Evolutionary conservation across 1,284 basidiomycete species (phyloP).

Genomic region (Tilletia indica): DNA sequence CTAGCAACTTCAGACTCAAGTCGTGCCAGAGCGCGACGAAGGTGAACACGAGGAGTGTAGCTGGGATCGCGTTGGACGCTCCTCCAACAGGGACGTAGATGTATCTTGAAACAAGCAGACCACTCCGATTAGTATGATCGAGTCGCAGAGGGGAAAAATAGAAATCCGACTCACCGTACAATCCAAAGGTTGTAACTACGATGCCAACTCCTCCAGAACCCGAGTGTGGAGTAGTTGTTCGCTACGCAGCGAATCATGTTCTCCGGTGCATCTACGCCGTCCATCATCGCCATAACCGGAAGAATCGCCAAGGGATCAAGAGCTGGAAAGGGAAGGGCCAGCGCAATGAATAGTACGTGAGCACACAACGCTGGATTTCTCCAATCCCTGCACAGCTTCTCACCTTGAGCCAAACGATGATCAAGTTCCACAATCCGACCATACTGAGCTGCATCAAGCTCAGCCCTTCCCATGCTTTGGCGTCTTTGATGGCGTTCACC

Average conservation of each 20-base stretch:
- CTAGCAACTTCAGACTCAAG: slow-evolving; percentile 77
- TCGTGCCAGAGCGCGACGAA: slow-evolving; percentile 99
- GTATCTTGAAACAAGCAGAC: slow-evolving; percentile 59
- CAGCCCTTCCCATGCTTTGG: slow-evolving; percentile 68
- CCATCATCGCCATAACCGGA: slow-evolving; percentile 86
- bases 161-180: slow-evolving; percentile 61
- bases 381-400: not conserved
- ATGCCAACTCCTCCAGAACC: slow-evolving; percentile 97
- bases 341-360: not conserved
- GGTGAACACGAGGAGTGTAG: slow-evolving; percentile 81
- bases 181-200: slow-evolving; percentile 95
- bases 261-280: slow-evolving; percentile 90
- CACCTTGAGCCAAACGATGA: slow-evolving; percentile 95
- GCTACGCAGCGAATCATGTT: slow-evolving; percentile 98
- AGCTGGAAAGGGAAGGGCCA: slow-evolving; percentile 62
- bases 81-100: slow-evolving; percentile 94
- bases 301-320: slow-evolving; percentile 95
- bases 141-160: not conserved
- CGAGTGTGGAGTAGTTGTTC: slow-evolving; percentile 92
- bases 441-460: slow-evolving; percentile 79
- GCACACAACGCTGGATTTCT: too few species aligned
- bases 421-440: slow-evolving; percentile 96
- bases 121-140: not conserved
- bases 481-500: slow-evolving; percentile 92
- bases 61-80: slow-evolving; percentile 64